Base-by-base conservation (phyloP, 352 stramenopile species). In the Pythium aristosporum region DNA sequence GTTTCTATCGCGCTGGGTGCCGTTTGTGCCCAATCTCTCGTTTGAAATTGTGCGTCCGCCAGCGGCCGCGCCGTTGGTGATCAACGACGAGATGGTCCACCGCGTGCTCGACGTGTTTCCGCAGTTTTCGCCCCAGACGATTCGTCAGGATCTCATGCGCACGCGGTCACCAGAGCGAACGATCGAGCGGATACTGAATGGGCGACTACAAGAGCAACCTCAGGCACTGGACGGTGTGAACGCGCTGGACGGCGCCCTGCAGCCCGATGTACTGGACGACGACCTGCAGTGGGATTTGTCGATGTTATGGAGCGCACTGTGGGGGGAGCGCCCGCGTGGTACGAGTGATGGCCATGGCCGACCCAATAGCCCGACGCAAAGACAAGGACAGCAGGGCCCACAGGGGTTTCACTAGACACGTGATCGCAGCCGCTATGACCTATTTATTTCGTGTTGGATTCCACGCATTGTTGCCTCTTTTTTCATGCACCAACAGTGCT, bases 71-170 rank as follows among this genome's bases (percentile, higher is more conserved):
- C 76, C 75, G 16, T 79, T 87, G 9, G 72, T 71, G n/a, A 80
- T 88, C 61, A 90, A 73, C 0, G 76, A 80, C 0, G 81, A 87
- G 58, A 92, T 90, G 79, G 25, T 89, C 13, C 81, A 88, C 48
- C 83, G 85, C 36, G 84, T 92, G 13, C 86, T 74, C 63, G 81
- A 92, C 25, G 73, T 92, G 13, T 92, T 92, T 36, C 83, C 83
- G 3, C 83, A 92, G 52, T 88, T 85, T 62, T 79, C 75, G 0
- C 57, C 75, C 0, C 79, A 90, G 41, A 73, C 81, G 12, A 79
- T 92, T 54, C 74, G 67, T 10, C 70, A 65, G 5, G 83, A 92
- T 61, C 65, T 92, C 18, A 61, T 59, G 49, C 69, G 63, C 15
- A 91, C 81, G 28, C 76, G 75, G 20, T 92, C 83, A 0, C 68